Evolutionary conservation across 495 filamentous ascomycete genomes (phyloP), one percentile per base, ranked within the genome.

Genomic region (Annulohypoxylon stygium): DNA sequence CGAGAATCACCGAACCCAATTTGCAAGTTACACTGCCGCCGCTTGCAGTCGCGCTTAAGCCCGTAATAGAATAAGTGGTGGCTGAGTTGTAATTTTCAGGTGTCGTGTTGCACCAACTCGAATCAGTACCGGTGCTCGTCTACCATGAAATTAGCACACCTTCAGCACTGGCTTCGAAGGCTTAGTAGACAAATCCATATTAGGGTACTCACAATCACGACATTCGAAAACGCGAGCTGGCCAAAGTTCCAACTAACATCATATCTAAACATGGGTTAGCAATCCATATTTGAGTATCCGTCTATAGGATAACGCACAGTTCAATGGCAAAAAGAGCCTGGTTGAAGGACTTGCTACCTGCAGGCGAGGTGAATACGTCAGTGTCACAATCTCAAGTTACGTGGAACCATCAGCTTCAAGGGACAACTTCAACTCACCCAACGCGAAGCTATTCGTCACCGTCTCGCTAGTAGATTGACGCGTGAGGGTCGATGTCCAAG

Each of bases 311-410:
- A 48, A 69, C 75, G 4, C 57, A 79, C 78, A 80, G 73, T 57
- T 84, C 79, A 48, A 84, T 83, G 14, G 82, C 79, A 37, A 82
- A 79, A 2, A 84, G 45, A 3, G 73, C 79, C 57, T 83, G 79
- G 63, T 82, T 82, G 61, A 83, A 82, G 1, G 78, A 81, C 69
- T 85, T 84, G 34, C 43, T 51, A 1, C 61, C 80, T 75, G 20
- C 20, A 5, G 2, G 11, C 1, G 39, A 48, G 7, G n/a, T 23
- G 18, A 8, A 47, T 3, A 26, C 3, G 16, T 73, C 37, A 54
- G 60, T 53, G 10, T 16, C 36, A 5, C 14, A 57, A 33, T 57
- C 14, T 14, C 9, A 25, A 20, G 30, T 30, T 4, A 30, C 30
- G 30, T 30, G 30, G 23, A 23, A 20, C 12, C 25, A 16, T 18